A percentile compares a stretch with the other conserved stretches of the same genome.
Evolutionary conservation across 768 basidiomycete species (phyloP).

Genomic region (Royoungia palumana): DNA sequence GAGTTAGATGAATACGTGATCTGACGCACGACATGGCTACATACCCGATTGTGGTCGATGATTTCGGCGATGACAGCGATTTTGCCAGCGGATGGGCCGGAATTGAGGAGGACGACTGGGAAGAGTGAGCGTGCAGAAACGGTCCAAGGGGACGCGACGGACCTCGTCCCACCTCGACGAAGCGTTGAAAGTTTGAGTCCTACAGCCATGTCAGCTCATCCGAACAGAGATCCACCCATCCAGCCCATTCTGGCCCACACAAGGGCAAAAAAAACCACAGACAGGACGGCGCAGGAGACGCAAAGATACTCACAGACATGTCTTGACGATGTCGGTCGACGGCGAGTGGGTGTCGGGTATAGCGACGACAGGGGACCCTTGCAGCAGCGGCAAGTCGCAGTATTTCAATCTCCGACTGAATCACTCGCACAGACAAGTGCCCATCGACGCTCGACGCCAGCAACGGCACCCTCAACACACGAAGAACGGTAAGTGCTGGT

Average conservation of each 20-base stretch:
- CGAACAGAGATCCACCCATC: constrained; percentile 3
- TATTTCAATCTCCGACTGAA: constrained; percentile 19
- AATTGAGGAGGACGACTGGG: constrained; percentile 84
- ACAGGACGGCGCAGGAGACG: no score
- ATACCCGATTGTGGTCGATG: constrained; percentile 97
- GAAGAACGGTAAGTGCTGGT: constrained; percentile 19
- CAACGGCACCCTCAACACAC: constrained; percentile 16
- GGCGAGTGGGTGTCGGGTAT: not conserved
- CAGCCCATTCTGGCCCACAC: constrained; percentile 2
- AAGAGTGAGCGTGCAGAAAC: not conserved
- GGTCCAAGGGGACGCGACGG: not conserved
- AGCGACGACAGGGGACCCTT: not conserved
- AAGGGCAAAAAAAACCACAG: not conserved
- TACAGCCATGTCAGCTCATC: constrained; percentile 31
- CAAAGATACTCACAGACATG: constrained; percentile 22
- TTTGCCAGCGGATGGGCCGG: constrained; percentile 80
- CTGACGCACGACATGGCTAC: no score
- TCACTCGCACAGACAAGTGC: not conserved
- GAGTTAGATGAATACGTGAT: not conserved
- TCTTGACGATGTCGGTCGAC: not conserved
- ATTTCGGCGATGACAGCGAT: constrained; percentile 96
- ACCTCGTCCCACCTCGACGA: constrained; percentile 98
- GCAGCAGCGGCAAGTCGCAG: not conserved
- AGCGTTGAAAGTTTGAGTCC: constrained; percentile 92
- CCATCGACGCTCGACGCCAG: constrained; percentile 17